Percentiles rank a stretch among this genome's conserved stretches.
These are phyloP conservation scores for Knufia fluminis DNA, from an alignment of 2,329 filamentous ascomycete species.

Conservation along the genomic window DNA sequence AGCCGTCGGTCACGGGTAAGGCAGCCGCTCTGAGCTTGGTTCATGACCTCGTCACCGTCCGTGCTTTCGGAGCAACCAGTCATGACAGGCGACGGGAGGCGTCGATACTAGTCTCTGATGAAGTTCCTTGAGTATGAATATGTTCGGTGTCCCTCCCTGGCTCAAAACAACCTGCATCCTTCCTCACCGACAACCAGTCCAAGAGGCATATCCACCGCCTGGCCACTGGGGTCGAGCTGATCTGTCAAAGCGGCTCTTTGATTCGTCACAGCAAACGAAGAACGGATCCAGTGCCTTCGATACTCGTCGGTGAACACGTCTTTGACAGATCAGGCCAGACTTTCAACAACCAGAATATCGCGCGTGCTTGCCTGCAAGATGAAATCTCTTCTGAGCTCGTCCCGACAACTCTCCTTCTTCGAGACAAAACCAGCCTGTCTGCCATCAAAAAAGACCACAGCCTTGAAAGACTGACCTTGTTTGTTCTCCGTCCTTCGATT, in stretches of 20 bases:
- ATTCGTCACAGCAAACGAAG: conserved; percentile 5
- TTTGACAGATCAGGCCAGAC: background rate
- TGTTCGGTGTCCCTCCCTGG: background rate
- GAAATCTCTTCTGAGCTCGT: background rate
- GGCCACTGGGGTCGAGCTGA: background rate
- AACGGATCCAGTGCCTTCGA: background rate
- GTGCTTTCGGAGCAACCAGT: no score
- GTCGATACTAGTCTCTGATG: background rate
- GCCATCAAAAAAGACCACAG: background rate
- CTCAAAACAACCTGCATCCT: conserved; percentile 3
- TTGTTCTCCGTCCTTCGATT: conserved; percentile 5
- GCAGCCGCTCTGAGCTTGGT: no score
- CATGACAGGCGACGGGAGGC: background rate
- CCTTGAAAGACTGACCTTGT: conserved; percentile 5
- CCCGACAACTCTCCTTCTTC: background rate
- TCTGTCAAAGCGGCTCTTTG: background rate
- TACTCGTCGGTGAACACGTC: conserved; percentile 3
- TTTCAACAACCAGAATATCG: background rate
- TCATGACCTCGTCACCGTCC: no score
- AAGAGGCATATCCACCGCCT: background rate
- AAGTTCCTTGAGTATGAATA: background rate
- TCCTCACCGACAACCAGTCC: conserved; percentile 7
- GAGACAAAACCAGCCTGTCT: conserved; percentile 1
- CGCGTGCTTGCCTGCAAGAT: background rate
- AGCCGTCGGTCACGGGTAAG: no score